Base-by-base conservation (phyloP, 768 basidiomycete genomes). In the Hydnum rufescens region DNA sequence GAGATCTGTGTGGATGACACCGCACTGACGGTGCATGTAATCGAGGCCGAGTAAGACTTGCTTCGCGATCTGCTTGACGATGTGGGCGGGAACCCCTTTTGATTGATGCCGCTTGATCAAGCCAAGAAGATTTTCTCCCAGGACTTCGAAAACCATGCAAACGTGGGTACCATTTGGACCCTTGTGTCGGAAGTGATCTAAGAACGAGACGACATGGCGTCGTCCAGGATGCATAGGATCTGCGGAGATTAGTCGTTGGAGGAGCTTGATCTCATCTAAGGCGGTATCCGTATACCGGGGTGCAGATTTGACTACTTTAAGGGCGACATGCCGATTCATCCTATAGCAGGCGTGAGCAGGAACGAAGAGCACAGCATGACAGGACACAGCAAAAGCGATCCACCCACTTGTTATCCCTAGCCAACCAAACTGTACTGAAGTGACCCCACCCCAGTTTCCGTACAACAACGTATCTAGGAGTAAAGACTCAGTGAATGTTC, bases 81-180 rank as follows among this genome's bases (percentile, higher is more conserved):
- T 69, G 49, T 71, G 79, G 72, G 88, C 85, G 13, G 93, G 92
- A 1, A 97, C 92, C 57, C 93, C 93, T 60, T 93, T 90, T 69
- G 89, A 90, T 71, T 97, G 92, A 69, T 97, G 89, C 6, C 93
- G 77, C 67, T 95, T 96, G 74, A 97, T 95, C 60, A 99, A 75
- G 3, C 83, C 90, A 2, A 97, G 76, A 2, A 99, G 71, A 64
- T 93, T 96, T 68, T 99, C 93, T 55, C 93, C 95, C 5, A 99
- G 75, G 25, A 97, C 95, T 65, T 99, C 95, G 61, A 96, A 96
- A 13, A 95, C 90, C 95, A 99, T 97, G 73, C 95, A 97, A 59
- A 99, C 85, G 66, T 99, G 95, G 16, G 76, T 81, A 32, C 95
- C 95, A 64, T 99, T 95, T 5, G 90, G 90, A 1, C 95, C 95